A percentile compares a stretch with the other conserved stretches of the same genome.
These are phyloP conservation scores for Alliaria petiolata DNA, from an alignment of 345 rosid species.

Conservation along the genomic window DNA sequence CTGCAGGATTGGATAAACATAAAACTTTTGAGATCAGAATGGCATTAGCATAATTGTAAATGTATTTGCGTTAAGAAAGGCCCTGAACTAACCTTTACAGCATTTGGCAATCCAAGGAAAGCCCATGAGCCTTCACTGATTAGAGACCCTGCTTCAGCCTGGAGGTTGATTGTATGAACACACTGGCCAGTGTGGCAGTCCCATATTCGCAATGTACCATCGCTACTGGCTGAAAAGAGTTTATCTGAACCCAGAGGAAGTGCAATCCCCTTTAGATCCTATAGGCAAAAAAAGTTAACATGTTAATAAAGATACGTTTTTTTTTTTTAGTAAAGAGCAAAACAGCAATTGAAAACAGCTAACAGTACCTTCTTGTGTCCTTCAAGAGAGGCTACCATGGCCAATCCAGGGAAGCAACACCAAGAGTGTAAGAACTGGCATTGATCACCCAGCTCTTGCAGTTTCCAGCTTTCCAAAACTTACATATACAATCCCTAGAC, in stretches of 20 bases:
- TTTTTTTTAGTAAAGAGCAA: not conserved
- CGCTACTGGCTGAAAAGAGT: slow-evolving; percentile 51
- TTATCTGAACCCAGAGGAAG: slow-evolving; percentile 47
- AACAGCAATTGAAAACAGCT: not conserved
- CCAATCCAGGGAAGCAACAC: slow-evolving; percentile 24
- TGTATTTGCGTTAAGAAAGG: not conserved
- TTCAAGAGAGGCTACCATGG: slow-evolving; percentile 27
- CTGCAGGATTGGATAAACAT: slow-evolving; percentile 28
- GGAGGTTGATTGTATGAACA: slow-evolving; percentile 25
- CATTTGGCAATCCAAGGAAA: slow-evolving; percentile 51
- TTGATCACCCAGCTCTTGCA: slow-evolving; percentile 28
- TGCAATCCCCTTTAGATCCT: slow-evolving; percentile 47
- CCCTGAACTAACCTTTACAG: slow-evolving; percentile 38
- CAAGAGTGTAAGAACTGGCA: slow-evolving; percentile 34
- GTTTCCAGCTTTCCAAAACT: slow-evolving; percentile 28
- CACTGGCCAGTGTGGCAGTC: slow-evolving; percentile 51
- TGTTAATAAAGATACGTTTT: not conserved
- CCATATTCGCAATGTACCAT: slow-evolving; percentile 45
- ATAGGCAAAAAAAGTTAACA: not conserved
- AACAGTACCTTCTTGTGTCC: slow-evolving; percentile 31
- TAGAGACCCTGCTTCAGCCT: slow-evolving; percentile 44
- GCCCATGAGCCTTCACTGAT: slow-evolving; percentile 55
- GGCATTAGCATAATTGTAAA: not conserved
- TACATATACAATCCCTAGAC: slow-evolving; percentile 1
- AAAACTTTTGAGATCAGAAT: not conserved